Base-by-base conservation (phyloP, 225 moss, liverwort and hornwort genomes). In the Polytrichum formosum region DNA sequence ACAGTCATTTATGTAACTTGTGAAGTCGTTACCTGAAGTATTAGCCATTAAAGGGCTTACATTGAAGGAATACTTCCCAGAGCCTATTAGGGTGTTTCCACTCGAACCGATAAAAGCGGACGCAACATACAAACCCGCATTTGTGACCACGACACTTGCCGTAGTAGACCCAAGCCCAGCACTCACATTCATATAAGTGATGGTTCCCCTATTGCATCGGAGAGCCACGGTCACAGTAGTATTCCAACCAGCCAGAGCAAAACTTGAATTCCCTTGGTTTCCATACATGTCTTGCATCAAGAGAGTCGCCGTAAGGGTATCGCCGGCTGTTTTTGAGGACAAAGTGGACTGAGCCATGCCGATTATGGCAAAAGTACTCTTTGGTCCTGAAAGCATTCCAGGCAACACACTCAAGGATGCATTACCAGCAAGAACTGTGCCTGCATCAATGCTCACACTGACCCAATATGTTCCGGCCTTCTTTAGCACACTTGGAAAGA, bases 181-280 rank as follows among this genome's bases (percentile, higher is more conserved):
- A 55, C 18, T 70, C 4, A 83, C 73, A 53, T 68, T 65, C 76
- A 79, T 79, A 17, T 72, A 53, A 1, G 64, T 26, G 65, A 70
- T n/a, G 4, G 29, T 20, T 33, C 73, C 79, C 22, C 63, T 75
- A 59, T 31, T 72, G 59, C 70, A 75, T 33, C 25, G 70, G 19
- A 83, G 67, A n/a, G 31, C 66, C 0, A 83, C 7, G 16, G 21
- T 67, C 5, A 72, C 1, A 7, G 26, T 60, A 25, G 55, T 65
- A 70, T 76, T 73, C 82, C 70, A 73, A 61, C 67, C 66, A 55
- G 10, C 26, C 4, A 58, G 53, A 3, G 23, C 53, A 20, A 65
- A 79, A 33, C 22, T 75, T 55, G 73, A 72, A 46, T 67, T 79
- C 65, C 70, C 79, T 72, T 72, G 75, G 63, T 83, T 79, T 64